Evolutionary conservation across 306 rosid species (phyloP).

Genomic region (Citrullus colocynthis): DNA sequence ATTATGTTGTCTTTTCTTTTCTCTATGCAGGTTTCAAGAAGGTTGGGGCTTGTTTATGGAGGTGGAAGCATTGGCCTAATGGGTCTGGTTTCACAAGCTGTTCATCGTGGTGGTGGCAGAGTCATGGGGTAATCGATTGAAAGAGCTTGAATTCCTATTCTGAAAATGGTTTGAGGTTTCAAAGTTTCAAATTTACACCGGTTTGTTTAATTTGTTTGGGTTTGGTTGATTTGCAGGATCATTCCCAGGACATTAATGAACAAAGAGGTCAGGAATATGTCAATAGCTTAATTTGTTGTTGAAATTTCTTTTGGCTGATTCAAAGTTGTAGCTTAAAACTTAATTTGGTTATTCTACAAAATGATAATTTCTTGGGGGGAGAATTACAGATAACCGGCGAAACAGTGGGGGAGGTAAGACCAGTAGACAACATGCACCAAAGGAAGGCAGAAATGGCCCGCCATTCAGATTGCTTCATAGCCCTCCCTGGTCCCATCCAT

Average conservation of each 20-base stretch:
- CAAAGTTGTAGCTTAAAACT: background rate
- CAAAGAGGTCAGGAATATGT: constrained; percentile 24
- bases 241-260: constrained; percentile 40
- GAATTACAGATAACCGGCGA: constrained; percentile 42
- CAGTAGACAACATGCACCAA: constrained; percentile 53
- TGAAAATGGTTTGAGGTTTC: background rate
- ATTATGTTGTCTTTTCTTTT: background rate
- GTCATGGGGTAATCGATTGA: constrained; percentile 34
- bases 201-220: background rate
- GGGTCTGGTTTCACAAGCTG: constrained; percentile 47
- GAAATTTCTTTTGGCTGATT: background rate
- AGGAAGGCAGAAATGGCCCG: constrained; percentile 65
- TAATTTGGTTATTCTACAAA: background rate
- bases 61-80: constrained; percentile 52
- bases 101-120: constrained; percentile 39
- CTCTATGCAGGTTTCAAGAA: constrained; percentile 27
- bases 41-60: constrained; percentile 42
- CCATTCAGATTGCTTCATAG: constrained; percentile 50
- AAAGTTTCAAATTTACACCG: background rate
- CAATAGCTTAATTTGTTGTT: background rate
- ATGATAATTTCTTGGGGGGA: background rate
- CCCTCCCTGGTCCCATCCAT: constrained; percentile 39
- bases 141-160: background rate
- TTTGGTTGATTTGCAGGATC: constrained; percentile 16
- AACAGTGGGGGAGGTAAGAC: constrained; percentile 41